Conservation (phyloP, 164 flowering plant genomes). For the Akebia trifoliata region DNA sequence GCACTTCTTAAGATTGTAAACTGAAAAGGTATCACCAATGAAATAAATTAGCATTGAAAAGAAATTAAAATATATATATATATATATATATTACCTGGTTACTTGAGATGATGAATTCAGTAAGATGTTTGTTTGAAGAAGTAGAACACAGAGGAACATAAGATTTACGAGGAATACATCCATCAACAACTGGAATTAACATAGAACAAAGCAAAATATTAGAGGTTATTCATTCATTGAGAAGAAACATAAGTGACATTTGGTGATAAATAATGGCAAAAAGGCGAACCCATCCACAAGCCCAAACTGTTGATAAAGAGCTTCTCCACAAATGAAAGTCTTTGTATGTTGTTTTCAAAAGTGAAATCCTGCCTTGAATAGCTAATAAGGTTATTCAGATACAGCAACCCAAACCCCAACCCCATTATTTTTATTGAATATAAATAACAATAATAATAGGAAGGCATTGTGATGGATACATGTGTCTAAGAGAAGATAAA, state of each 20-base stretch:
- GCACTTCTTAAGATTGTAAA: too few relatives aligned
- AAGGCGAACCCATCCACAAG: slow-evolving; percentile 44
- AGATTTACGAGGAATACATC: slow-evolving; percentile 53
- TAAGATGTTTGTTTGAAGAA: slow-evolving; percentile 29
- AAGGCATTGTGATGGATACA: too few relatives aligned
- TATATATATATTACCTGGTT: slow-evolving; percentile 33
- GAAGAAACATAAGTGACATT: too few relatives aligned
- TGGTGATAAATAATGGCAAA: too few relatives aligned
- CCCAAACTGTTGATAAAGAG: slow-evolving; percentile 29
- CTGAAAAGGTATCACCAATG: too few relatives aligned
- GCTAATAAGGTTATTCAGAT: slow-evolving; percentile 32
- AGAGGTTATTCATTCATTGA: too few relatives aligned
- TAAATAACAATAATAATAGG: too few relatives aligned
- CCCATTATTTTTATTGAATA: too few relatives aligned
- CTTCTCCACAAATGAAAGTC: slow-evolving; percentile 26
- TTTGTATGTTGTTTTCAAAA: slow-evolving; percentile 31
- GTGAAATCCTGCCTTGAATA: slow-evolving; percentile 40
- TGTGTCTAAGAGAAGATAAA: slow-evolving; percentile 52
- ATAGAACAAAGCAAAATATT: not conserved
- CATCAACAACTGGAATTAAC: slow-evolving; percentile 35
- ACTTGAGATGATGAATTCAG: slow-evolving; percentile 20
- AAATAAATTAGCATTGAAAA: too few relatives aligned
- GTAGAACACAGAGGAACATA: slow-evolving; percentile 33
- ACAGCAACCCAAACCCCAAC: too few relatives aligned
- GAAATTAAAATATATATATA: not conserved